Base-by-base conservation (phyloP, 83 land plant genomes). In the Diphasiastrum complanatum region DNA sequence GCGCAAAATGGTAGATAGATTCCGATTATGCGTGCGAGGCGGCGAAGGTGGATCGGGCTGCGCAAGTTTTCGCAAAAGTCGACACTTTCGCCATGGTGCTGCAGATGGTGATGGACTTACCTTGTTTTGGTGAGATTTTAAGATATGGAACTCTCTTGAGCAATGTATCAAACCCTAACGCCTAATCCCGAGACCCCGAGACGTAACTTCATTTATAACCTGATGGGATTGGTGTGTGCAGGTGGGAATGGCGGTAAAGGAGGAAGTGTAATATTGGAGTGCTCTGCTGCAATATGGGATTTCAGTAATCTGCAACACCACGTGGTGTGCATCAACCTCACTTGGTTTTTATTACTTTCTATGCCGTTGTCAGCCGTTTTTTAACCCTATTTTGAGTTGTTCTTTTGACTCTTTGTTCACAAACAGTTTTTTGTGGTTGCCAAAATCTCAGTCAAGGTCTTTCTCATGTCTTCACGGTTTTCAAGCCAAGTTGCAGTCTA, bases 231-330 rank as follows among this genome's bases (percentile, higher is more conserved):
- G 16, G 4, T 23, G 10, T 30, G 59, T 69, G 60, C 56, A 92
- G 98, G 98, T 60, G 99, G 96, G 2, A 83, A 80, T 76, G 99
- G 99, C 69, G 99, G 99, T 53, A 86, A 75, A 73, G 99, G 99
- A 54, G 99, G 99, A 18, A 84, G 89, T 75, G 99, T 93, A 29
- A 83, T 89, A 36, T 70, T 93, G 2, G 81, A 83, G 62, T 81
- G 96, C 68, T 80, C 96, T 26, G 50, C 82, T 10, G 65, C 79
- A 45, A 71, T 83, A 46, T 89, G 95, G 96, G 99, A 93, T 67
- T 84, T 89, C 66, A 81, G 95, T 46, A 66, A 76, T 73, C 65
- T 93, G 54, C 96, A 89, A 51, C 89, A 93, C 65, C 91, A 83
- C 74, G 24, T 78, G 62, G 98, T 92, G 76, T 33, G 76, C n/a